Evolutionary conservation across 176 grass and related monocot genomes (phyloP), one percentile per base, ranked within the genome.

Genomic region (Oropetium thomaeum): DNA sequence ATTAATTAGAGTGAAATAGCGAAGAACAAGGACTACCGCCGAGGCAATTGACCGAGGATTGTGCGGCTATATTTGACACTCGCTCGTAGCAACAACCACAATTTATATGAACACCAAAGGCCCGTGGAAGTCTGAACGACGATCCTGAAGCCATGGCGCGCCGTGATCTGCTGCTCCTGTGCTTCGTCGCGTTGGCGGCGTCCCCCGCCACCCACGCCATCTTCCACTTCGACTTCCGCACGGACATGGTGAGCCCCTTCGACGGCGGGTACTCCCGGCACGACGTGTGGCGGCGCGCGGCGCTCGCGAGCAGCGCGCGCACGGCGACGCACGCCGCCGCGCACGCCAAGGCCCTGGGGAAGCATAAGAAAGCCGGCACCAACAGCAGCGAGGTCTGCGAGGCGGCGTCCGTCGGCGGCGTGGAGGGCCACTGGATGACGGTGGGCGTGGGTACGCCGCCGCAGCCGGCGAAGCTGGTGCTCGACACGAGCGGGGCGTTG

Each of bases 401-500:
- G 34, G 30, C 62, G 30, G 51, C 71, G 61, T 52, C 75, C 47
- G 74, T 52, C 20, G 49, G 49, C 7, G 49, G 49, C 20, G 11
- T 22, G 7, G 49, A 34, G 4, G 58, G 62, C 7, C 78, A 84
- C 32, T 32, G 37, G 15, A 19, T 91, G 49, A 22, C 49, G 19
- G 63, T 91, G 38, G 58, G 84, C 38, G 63, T 91, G 27, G 77
- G 89, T 65, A 92, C 77, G 52, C 89, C 89, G 35, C 71, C 81
- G 26, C 81, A 71, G 67, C 73, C 62, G 14, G 76, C 58, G 22
- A 62, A 65, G 67, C 40, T 88, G 22, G 27, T 88, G 71, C 22
- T 88, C 2, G 88, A 90, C 75, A 76, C 81, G 0, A 80, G 88
- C 63, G 80, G 88, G 28, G 42, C 55, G 55, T 78, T 85, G 22